phyloP scores from a whole-genome alignment of 345 rosid genomes.

The Reutealis trisperma region DNA sequence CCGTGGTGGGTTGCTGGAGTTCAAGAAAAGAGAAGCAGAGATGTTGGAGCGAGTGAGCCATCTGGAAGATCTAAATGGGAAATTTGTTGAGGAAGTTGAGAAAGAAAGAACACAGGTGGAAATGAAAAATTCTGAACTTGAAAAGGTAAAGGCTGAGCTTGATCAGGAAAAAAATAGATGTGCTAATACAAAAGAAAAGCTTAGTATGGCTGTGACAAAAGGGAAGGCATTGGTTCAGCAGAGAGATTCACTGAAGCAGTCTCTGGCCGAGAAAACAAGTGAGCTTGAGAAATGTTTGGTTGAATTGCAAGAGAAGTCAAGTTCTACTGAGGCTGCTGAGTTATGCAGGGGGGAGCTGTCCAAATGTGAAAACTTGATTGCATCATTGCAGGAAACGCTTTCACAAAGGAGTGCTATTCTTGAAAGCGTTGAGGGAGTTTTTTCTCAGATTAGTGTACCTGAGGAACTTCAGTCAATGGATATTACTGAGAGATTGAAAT shows the following conservation, averaged over 20 bases:
- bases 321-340: constrained; percentile 60
- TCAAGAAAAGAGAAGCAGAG: constrained; percentile 56
- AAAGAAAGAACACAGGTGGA: constrained; percentile 48
- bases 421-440: constrained; percentile 54
- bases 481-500: constrained; percentile 54
- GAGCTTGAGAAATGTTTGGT: constrained; percentile 72
- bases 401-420: constrained; percentile 48
- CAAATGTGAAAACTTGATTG: constrained; percentile 51
- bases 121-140: constrained; percentile 50
- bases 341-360: constrained; percentile 53
- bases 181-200: constrained; percentile 86
- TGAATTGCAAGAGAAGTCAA: constrained; percentile 63
- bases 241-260: constrained; percentile 76
- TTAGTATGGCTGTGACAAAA: constrained; percentile 90
- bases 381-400: constrained; percentile 64
- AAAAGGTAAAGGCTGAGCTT: constrained; percentile 53
- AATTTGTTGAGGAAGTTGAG: constrained; percentile 58
- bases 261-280: constrained; percentile 61
- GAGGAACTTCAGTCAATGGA: constrained; percentile 59
- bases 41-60: constrained; percentile 44
- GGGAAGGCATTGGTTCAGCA: constrained; percentile 96
- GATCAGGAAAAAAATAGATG: constrained; percentile 78
- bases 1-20: constrained; percentile 57
- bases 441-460: constrained; percentile 48
- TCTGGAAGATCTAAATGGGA: constrained; percentile 58